Percentiles rank a stretch among this genome's conserved stretches.
phyloP scores from a whole-genome alignment of 1,139 yeast genomes.

The Yamadazyma buinensis region DNA sequence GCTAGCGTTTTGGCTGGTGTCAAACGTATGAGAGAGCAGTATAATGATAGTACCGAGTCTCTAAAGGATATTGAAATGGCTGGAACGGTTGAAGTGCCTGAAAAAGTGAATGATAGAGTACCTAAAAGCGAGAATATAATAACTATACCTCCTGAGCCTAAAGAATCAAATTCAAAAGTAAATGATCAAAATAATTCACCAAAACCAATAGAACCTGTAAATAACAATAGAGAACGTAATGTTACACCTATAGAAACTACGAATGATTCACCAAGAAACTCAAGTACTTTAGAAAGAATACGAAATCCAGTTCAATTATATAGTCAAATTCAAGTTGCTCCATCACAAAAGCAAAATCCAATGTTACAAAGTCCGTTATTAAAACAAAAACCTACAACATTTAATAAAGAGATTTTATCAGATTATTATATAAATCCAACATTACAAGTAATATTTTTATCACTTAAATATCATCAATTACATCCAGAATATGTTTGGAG shows the following conservation, averaged over 20 bases:
- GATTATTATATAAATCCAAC: constrained; percentile 68
- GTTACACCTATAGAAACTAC: no score
- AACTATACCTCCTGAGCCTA: no score
- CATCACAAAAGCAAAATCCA: constrained; percentile 44
- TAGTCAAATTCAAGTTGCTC: constrained; percentile 21
- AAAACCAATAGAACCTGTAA: no score
- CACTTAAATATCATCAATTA: constrained; percentile 77
- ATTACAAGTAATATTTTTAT: constrained; percentile 67
- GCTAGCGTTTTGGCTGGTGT: constrained; percentile 64
- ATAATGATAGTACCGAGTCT: constrained; percentile 18
- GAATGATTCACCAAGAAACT: background rate
- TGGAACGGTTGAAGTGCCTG: no score
- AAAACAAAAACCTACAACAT: constrained; percentile 36
- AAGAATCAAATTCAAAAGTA: no score
- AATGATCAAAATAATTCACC: no score
- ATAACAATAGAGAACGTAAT: no score
- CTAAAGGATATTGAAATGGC: no score
- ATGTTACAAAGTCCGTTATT: constrained; percentile 34
- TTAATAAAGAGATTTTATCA: constrained; percentile 34
- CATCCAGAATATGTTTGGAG: constrained; percentile 84
- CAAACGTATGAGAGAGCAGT: constrained; percentile 42
- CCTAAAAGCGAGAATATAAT: no score
- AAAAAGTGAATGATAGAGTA: no score
- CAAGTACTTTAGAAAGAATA: constrained; percentile 1
- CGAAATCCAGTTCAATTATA: constrained; percentile 17